Conservation (phyloP, 2,329 filamentous ascomycete genomes). For the Beauveria scarabaeidicola region DNA sequence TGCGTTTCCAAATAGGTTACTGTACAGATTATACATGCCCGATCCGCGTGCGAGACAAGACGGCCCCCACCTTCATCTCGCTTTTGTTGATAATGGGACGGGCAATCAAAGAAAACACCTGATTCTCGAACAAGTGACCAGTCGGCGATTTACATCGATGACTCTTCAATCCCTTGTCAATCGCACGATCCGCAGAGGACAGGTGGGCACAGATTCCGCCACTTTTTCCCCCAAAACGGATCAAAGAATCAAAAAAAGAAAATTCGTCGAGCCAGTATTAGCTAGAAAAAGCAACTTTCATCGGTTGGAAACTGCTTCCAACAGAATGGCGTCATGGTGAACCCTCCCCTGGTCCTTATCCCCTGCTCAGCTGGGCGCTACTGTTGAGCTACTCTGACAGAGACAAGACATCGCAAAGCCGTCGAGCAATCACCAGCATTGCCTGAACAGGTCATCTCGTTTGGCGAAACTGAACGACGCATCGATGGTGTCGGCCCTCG, state of each 20-base stretch:
- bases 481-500: neutral
- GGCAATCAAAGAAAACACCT: neutral
- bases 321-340: neutral
- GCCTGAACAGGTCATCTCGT: neutral
- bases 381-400: neutral
- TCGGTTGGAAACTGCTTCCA: neutral
- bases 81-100: neutral
- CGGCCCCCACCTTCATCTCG: neutral
- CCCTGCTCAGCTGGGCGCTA: conserved; percentile 5
- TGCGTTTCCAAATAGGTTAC: neutral
- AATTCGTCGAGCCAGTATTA: neutral
- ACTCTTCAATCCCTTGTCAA: neutral
- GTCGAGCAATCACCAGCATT: neutral
- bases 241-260: neutral
- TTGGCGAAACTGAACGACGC: neutral
- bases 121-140: neutral
- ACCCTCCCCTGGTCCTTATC: neutral
- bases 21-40: neutral
- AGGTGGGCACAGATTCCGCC: neutral
- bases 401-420: neutral
- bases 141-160: neutral
- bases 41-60: neutral
- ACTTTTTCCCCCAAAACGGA: neutral
- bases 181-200: neutral
- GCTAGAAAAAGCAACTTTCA: neutral